phyloP scores from a whole-genome alignment of 2,329 filamentous ascomycete genomes.

The Amylocarpus encephaloides region DNA sequence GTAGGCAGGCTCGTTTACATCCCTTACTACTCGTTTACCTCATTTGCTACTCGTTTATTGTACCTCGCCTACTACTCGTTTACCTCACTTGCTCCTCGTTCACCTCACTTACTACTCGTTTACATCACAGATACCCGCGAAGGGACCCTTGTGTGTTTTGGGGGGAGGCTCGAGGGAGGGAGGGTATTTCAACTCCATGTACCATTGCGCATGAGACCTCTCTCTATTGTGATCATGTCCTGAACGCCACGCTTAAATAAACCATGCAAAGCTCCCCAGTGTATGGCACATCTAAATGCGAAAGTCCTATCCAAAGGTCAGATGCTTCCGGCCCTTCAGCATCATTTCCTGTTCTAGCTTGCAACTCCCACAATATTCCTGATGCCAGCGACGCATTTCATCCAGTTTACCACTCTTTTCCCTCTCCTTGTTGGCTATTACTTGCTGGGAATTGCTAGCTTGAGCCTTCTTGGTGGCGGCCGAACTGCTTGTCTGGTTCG shows the following conservation, averaged over 20 bases:
- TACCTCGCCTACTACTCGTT: too few relatives aligned
- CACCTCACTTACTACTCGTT: too few relatives aligned
- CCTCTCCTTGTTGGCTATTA: slow-evolving; percentile 18
- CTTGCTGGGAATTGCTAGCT: slow-evolving; percentile 15
- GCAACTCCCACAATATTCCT: slow-evolving; percentile 58
- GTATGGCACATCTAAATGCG: slow-evolving; percentile 4
- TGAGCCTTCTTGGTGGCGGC: slow-evolving; percentile 26
- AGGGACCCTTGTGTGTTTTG: too few relatives aligned
- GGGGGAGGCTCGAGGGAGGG: too few relatives aligned
- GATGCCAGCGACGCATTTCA: slow-evolving; percentile 49
- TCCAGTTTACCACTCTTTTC: slow-evolving; percentile 33
- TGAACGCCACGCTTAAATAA: neutral
- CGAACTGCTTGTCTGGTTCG: slow-evolving; percentile 23
- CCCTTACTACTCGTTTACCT: too few relatives aligned
- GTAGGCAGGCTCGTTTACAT: too few relatives aligned
- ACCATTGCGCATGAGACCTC: neutral
- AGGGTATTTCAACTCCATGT: neutral
- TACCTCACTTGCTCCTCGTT: too few relatives aligned
- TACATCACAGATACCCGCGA: too few relatives aligned
- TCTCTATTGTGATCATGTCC: neutral
- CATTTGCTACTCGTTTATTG: too few relatives aligned
- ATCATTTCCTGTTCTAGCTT: slow-evolving; percentile 29
- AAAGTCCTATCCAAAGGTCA: slow-evolving; percentile 21
- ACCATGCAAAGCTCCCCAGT: too few relatives aligned
- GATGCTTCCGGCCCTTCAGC: slow-evolving; percentile 16